Evolutionary conservation across 2,329 filamentous ascomycete species (phyloP), one percentile per base, ranked within the genome.

Genomic region (Colletotrichum eleusines): DNA sequence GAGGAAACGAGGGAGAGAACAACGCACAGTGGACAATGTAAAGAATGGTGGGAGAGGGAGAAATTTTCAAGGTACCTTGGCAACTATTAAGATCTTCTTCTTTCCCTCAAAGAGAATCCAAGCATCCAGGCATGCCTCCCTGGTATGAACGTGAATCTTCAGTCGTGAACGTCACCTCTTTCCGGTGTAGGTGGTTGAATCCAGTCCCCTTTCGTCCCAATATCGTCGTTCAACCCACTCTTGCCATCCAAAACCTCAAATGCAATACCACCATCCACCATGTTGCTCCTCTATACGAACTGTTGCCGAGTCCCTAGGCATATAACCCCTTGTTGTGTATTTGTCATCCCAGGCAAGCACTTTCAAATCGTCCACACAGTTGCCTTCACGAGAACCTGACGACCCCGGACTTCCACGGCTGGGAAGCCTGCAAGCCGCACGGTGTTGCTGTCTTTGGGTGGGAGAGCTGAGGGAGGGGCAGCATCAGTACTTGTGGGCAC

Each of bases 391-490:
- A 95, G 82, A 58, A 94, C 90, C 80, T 93, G 93, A 71, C 92
- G 88, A 28, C 92, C 92, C 73, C 91, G 85, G 9, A 95, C 92
- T 80, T 95, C 92, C 40, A 94, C 86, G 23, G 87, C 88, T 67
- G 94, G 81, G 78, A 95, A 95, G 6, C 90, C 91, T 1, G 93
- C 90, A 78, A 95, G 92, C 51, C 93, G 89, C 66, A 95, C 89
- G 74, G 88, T 90, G 73, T 77, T 83, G 42, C 79, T 75, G 62
- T 88, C 86, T 77, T 85, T 86, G 57, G 82, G 77, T 63, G 78
- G 77, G 53, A 82, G 75, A 73, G 78, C 79, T 82, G 77, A 65
- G 73, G 78, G 73, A 64, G 76, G 75, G 63, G 79, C 75, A 75
- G 79, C 77, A 82, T 85, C 80, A 84, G 82, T 81, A 81, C 77